These are phyloP conservation scores for Fusarium begoniae DNA, from an alignment of 2,329 filamentous ascomycete genomes.

Conservation along the genomic window DNA sequence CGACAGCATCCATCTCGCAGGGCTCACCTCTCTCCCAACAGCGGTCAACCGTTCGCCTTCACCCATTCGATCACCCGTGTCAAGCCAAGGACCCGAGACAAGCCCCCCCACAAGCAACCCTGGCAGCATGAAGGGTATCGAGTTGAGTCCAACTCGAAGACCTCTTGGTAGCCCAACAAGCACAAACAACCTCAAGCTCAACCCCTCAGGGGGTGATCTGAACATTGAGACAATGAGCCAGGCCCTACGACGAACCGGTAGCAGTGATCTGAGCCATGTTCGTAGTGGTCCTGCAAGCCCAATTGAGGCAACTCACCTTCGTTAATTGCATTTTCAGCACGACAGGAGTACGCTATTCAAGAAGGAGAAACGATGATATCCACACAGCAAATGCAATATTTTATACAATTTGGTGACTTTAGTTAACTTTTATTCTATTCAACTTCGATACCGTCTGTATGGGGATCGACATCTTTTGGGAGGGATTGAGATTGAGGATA, in stretches of 20 bases:
- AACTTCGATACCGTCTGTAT: slow-evolving; percentile 14
- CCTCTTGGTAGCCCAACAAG: slow-evolving; percentile 71
- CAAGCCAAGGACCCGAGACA: slow-evolving; percentile 72
- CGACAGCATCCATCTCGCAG: slow-evolving; percentile 76
- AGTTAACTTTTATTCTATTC: slow-evolving; percentile 37
- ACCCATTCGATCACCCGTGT: slow-evolving; percentile 81
- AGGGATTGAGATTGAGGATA: slow-evolving; percentile 33
- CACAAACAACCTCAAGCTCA: slow-evolving; percentile 56
- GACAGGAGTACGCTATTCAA: background rate
- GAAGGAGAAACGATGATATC: slow-evolving; percentile 24
- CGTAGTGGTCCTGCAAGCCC: slow-evolving; percentile 69
- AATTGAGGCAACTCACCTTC: slow-evolving; percentile 53
- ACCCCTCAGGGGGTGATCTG: slow-evolving; percentile 67
- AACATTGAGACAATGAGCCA: slow-evolving; percentile 95
- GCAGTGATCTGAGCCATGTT: slow-evolving; percentile 74
- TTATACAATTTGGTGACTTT: slow-evolving; percentile 26
- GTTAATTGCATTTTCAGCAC: slow-evolving; percentile 29
- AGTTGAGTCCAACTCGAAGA: slow-evolving; percentile 71
- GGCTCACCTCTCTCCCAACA: slow-evolving; percentile 68
- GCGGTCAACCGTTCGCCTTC: slow-evolving; percentile 76
- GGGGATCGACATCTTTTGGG: slow-evolving; percentile 30
- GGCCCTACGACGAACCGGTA: slow-evolving; percentile 84
- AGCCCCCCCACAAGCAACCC: slow-evolving; percentile 82
- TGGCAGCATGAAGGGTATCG: slow-evolving; percentile 77
- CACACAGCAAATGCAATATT: slow-evolving; percentile 31